Evolutionary conservation across 2,329 filamentous ascomycete genomes (phyloP).

Genomic region (Podosphaera leucotricha): DNA sequence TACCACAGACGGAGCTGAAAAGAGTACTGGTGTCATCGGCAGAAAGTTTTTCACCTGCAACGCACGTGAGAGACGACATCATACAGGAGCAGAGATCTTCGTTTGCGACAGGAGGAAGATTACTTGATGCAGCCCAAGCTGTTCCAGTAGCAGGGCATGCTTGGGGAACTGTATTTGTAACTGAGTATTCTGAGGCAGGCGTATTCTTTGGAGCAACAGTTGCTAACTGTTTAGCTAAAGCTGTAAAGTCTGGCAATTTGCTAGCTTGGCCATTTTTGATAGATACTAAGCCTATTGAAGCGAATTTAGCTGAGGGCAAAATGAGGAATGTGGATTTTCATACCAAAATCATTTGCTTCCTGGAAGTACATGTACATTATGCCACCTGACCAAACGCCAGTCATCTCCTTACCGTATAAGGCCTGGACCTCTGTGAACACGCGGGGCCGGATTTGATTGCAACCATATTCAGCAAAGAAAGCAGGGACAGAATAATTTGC

Average conservation of each 20-base stretch:
- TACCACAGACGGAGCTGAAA: constrained; percentile 53
- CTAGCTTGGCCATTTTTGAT: constrained; percentile 33
- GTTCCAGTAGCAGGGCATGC: constrained; percentile 43
- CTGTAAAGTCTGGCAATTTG: constrained; percentile 51
- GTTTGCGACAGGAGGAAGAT: constrained; percentile 67
- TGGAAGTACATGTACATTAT: constrained; percentile 99
- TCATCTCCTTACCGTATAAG: constrained; percentile 66
- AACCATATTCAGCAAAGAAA: constrained; percentile 98
- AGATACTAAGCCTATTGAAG: constrained; percentile 36
- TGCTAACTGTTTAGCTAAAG: constrained; percentile 45
- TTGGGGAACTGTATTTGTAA: constrained; percentile 43
- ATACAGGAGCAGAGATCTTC: constrained; percentile 65
- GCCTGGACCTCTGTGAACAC: constrained; percentile 66
- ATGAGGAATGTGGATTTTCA: constrained; percentile 7
- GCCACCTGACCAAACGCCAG: constrained; percentile 70
- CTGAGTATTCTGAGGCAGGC: constrained; percentile 41
- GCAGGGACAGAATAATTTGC: constrained; percentile 71
- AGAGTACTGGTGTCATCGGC: constrained; percentile 37
- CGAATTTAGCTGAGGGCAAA: constrained; percentile 6
- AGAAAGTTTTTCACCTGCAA: constrained; percentile 32
- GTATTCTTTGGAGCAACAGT: constrained; percentile 43
- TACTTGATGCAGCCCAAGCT: constrained; percentile 45
- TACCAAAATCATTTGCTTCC: constrained; percentile 72
- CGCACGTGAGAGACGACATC: constrained; percentile 48
- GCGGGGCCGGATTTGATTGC: constrained; percentile 49